Percentiles rank a stretch among this genome's conserved stretches.
phyloP scores from a whole-genome alignment of 768 basidiomycete species.

The Cystobasidium ongulense region DNA sequence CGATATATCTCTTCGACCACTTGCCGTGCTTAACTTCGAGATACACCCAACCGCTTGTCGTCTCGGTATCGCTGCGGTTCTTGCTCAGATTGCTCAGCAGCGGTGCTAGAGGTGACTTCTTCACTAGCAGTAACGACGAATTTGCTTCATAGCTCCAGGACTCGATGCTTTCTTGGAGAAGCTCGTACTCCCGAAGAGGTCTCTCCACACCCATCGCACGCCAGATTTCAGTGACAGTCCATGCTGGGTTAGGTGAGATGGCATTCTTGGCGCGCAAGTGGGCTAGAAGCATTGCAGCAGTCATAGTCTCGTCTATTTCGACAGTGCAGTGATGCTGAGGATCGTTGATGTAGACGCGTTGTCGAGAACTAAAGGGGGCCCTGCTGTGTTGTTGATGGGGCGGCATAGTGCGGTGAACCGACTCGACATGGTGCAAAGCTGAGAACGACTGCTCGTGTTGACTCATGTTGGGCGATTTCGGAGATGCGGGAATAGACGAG shows the following conservation, averaged over 20 bases:
- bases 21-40: constrained; percentile 66
- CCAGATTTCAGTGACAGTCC: constrained; percentile 85
- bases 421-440: neutral
- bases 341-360: constrained; percentile 65
- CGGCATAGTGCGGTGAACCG: neutral
- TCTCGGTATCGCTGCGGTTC: neutral
- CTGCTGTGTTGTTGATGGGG: neutral
- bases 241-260: constrained; percentile 51
- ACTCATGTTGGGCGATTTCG: neutral
- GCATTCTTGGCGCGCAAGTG: constrained; percentile 61
- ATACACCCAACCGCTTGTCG: constrained; percentile 21
- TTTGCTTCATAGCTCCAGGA: constrained; percentile 73
- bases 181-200: constrained; percentile 77
- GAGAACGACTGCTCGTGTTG: constrained; percentile 1
- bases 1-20: constrained; percentile 88
- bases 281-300: constrained; percentile 63
- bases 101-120: constrained; percentile 36
- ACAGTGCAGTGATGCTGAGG: constrained; percentile 68
- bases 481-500: neutral
- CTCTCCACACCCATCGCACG: constrained; percentile 93
- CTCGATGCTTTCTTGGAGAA: constrained; percentile 65
- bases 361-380: constrained; percentile 22
- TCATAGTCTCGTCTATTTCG: constrained; percentile 60
- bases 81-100: neutral
- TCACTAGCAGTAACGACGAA: constrained; percentile 51